Base-by-base conservation (phyloP, 139 green algal genomes). In the Coelastrella sp. region DNA sequence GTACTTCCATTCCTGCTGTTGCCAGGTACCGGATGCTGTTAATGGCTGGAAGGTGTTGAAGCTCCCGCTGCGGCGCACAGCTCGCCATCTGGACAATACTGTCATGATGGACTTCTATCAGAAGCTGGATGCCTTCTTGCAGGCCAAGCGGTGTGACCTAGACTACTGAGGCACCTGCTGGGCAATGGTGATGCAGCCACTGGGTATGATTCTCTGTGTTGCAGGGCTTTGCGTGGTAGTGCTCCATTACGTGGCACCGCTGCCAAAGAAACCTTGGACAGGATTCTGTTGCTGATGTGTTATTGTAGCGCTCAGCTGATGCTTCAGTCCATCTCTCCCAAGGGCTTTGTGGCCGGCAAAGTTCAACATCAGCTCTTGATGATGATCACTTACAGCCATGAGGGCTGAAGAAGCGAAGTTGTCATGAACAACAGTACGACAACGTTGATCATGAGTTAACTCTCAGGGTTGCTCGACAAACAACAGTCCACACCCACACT, bases 81-180 rank as follows among this genome's bases (percentile, higher is more conserved):
- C 56, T 17, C 86, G 94, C 7, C 91, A 95, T 89, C 90, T 93
- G 82, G 94, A 96, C 87, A 66, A 76, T 79, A 89, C 89, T 0
- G 80, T 91, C 12, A 66, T 93, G 87, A 65, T 96, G 70, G 92
- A 94, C 78, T 90, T 96, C 20, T 96, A 89, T 89, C 59, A 70
- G 1, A 75, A 91, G 65, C 81, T 96, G 68, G 94, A 96, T 80
- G 25, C 65, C 1, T 95, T 95, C 90, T 87, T 96, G 76, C 27
- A n/a, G 5, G 19, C 65, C 66, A 83, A 66, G 58, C 78, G 78
- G 10, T 91, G 87, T 25, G 49, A 83, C 11, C 87, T 94, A 72
- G 78, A 89, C 7, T 94, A 93, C 74, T 94, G 70, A 94, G 27
- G 0, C 6, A 4, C 24, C 63, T 70, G 35, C 35, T 70, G 11